phyloP scores from a whole-genome alignment of 148 eudicot species.

The Chenopodium berlandieri region DNA sequence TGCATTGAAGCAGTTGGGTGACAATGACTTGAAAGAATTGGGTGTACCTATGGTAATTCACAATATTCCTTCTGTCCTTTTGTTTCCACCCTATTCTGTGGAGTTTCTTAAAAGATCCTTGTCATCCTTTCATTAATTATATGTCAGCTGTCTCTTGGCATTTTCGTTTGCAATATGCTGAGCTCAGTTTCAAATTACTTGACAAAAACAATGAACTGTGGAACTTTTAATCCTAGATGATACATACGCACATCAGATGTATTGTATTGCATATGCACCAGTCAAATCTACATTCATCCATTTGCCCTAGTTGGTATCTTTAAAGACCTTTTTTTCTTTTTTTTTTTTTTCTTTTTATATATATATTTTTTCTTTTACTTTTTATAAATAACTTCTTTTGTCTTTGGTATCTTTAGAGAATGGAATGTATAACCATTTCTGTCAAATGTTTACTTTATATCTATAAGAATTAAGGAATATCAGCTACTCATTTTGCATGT shows the following conservation, averaged over 20 bases:
- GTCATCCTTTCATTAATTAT: not conserved
- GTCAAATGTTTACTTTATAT: no score
- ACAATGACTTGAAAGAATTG: constrained; percentile 78
- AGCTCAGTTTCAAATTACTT: no score
- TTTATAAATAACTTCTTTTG: no score
- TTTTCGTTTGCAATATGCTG: not conserved
- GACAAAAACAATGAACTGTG: no score
- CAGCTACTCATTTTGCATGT: not conserved
- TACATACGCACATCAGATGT: no score
- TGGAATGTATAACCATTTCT: no score
- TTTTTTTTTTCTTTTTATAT: no score
- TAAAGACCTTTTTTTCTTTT: not conserved
- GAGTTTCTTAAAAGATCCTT: not conserved
- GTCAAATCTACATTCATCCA: no score
- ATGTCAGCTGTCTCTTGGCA: not conserved
- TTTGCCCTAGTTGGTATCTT: not conserved
- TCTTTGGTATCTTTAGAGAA: no score
- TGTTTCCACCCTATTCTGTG: constrained; percentile 5
- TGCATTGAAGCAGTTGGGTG: constrained; percentile 80
- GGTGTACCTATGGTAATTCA: constrained; percentile 76
- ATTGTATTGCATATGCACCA: no score
- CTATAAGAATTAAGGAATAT: not conserved
- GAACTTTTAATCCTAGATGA: no score
- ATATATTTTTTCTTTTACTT: no score
- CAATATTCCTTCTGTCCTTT: not conserved